Evolutionary conservation across 805 yeast genomes (phyloP).

Genomic region (Barnettozyma vustinii): DNA sequence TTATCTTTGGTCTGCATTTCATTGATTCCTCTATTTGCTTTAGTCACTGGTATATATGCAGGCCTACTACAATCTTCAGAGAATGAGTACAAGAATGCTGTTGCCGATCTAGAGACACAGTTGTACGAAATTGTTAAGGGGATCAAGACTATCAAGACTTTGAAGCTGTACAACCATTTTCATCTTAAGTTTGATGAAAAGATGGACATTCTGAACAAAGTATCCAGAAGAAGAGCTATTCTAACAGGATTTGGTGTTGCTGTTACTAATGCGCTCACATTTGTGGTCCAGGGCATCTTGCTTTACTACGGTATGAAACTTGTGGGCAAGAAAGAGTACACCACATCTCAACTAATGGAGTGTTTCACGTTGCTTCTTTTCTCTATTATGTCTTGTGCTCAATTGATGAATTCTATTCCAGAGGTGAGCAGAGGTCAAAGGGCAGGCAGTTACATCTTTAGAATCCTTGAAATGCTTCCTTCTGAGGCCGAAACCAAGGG

Average conservation of each 20-base stretch:
- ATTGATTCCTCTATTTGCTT: conserved; percentile 57
- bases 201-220: conserved; percentile 28
- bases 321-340: conserved; percentile 54
- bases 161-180: conserved; percentile 50
- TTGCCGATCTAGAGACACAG: conserved; percentile 49
- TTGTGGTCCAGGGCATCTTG: conserved; percentile 64
- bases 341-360: conserved; percentile 52
- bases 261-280: conserved; percentile 44
- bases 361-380: conserved; percentile 71
- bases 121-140: conserved; percentile 49
- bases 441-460: conserved; percentile 52
- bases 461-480: conserved; percentile 31
- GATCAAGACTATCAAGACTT: conserved; percentile 56
- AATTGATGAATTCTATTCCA: conserved; percentile 63
- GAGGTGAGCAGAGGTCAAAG: conserved; percentile 75
- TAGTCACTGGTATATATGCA: conserved; percentile 50
- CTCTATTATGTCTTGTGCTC: conserved; percentile 60
- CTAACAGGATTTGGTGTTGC: conserved; percentile 67
- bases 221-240: conserved; percentile 49
- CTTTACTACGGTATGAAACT: conserved; percentile 74
- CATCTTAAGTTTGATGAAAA: conserved; percentile 28
- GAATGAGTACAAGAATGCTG: conserved; percentile 48
- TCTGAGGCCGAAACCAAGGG: conserved; percentile 37
- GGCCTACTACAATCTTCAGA: conserved; percentile 49
- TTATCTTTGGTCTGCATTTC: conserved; percentile 78